phyloP scores from a whole-genome alignment of 306 rosid genomes.

The Oxytropis ochrocephala region DNA sequence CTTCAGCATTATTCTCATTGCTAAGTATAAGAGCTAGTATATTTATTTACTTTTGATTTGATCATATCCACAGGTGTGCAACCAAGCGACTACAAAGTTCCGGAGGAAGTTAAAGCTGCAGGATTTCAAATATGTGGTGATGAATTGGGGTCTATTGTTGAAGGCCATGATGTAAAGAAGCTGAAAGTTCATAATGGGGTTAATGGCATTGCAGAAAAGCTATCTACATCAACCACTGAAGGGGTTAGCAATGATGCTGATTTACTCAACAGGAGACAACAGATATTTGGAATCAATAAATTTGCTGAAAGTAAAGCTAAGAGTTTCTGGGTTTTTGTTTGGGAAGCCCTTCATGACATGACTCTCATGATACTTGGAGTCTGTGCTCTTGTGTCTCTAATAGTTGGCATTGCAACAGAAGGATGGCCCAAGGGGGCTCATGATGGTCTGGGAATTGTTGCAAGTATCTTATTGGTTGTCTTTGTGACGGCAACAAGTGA shows the following conservation, averaged over 20 bases:
- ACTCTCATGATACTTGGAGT: constrained; percentile 91
- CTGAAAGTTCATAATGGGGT: constrained; percentile 64
- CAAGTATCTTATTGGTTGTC: constrained; percentile 89
- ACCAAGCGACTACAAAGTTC: constrained; percentile 57
- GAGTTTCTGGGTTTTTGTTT: constrained; percentile 83
- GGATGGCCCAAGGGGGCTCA: constrained; percentile 97
- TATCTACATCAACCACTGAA: constrained; percentile 47
- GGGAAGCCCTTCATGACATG: constrained; percentile 99
- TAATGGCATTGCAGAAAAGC: constrained; percentile 62
- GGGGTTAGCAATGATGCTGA: constrained; percentile 49
- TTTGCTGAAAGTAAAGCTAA: constrained; percentile 58
- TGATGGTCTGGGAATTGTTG: constrained; percentile 94
- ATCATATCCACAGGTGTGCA: constrained; percentile 47
- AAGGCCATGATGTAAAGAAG: constrained; percentile 75
- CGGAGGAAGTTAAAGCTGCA: constrained; percentile 68
- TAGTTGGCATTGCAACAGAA: constrained; percentile 78
- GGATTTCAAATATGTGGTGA: constrained; percentile 79
- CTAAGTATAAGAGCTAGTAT: not conserved
- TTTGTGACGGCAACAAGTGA: constrained; percentile 94
- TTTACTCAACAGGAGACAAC: constrained; percentile 39
- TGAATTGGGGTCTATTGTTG: constrained; percentile 87
- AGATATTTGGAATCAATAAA: constrained; percentile 69
- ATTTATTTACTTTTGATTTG: constrained; percentile 6
- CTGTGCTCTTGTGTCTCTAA: constrained; percentile 78
- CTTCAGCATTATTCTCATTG: constrained; percentile 6